Evolutionary conservation across 768 basidiomycete genomes (phyloP).

Genomic region (Hygrophorus russula): DNA sequence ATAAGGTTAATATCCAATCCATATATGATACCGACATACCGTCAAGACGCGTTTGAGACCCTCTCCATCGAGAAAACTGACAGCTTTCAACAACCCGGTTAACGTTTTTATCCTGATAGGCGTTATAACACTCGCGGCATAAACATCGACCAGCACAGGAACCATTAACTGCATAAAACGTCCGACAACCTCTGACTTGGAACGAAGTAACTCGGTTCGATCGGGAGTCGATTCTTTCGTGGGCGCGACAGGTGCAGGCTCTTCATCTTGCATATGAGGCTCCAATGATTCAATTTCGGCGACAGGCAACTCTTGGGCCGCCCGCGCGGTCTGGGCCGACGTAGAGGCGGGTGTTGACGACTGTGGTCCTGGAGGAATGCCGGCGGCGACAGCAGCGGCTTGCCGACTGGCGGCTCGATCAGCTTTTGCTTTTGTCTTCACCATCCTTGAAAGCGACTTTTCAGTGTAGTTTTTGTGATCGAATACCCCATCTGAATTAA

Average conservation of each 20-base stretch:
- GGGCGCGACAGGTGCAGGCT: constrained; percentile 21
- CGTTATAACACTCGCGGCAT: constrained; percentile 90
- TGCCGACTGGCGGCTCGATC: constrained; percentile 65
- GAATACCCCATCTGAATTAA: constrained; percentile 76
- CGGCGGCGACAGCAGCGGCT: constrained; percentile 21
- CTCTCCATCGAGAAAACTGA: constrained; percentile 75
- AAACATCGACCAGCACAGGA: constrained; percentile 95
- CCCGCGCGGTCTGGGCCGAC: constrained; percentile 10
- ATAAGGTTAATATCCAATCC: not conserved
- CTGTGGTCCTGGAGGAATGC: constrained; percentile 13
- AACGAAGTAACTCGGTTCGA: constrained; percentile 66
- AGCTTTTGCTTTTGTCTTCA: constrained; percentile 76
- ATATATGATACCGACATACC: constrained; percentile 32
- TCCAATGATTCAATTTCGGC: constrained; percentile 15
- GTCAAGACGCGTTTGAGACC: constrained; percentile 67
- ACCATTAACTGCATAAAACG: constrained; percentile 84
- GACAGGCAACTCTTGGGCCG: constrained; percentile 19
- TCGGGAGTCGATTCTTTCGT: constrained; percentile 31
- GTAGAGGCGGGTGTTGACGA: constrained; percentile 16
- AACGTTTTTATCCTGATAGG: constrained; percentile 84
- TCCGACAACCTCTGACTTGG: constrained; percentile 63
- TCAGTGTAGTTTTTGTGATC: constrained; percentile 87
- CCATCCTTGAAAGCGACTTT: constrained; percentile 63
- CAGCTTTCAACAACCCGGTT: constrained; percentile 79
- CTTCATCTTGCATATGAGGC: constrained; percentile 31